Conservation (phyloP, 148 eudicot genomes). For the Vaccinium myrtillus region DNA sequence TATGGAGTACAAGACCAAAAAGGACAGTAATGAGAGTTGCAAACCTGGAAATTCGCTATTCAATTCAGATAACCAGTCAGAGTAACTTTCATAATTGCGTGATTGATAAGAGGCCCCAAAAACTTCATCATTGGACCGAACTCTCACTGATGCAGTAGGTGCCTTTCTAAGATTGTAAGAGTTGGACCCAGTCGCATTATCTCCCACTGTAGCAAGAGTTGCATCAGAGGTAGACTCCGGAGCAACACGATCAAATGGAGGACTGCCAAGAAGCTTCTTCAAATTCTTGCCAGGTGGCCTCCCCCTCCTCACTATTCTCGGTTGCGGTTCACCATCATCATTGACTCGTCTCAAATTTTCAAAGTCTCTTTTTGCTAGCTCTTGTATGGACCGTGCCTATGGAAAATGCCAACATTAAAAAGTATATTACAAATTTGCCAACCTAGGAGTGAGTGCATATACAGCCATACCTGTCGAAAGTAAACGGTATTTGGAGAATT, state of each 20-base stretch:
- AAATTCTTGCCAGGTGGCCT: constrained; percentile 73
- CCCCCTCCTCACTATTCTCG: constrained; percentile 73
- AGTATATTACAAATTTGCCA: constrained; percentile 5
- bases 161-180: constrained; percentile 66
- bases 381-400: constrained; percentile 82
- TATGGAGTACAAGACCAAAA: neutral
- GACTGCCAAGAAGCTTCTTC: constrained; percentile 49
- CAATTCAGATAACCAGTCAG: constrained; percentile 41
- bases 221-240: constrained; percentile 53
- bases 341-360: constrained; percentile 68
- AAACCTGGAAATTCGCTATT: constrained; percentile 62
- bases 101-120: constrained; percentile 38
- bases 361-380: constrained; percentile 73
- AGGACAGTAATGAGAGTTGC: constrained; percentile 5
- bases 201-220: constrained; percentile 55
- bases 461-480: constrained; percentile 67
- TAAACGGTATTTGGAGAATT: constrained; percentile 76
- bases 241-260: constrained; percentile 52
- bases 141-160: constrained; percentile 50
- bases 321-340: constrained; percentile 58
- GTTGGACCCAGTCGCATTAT: constrained; percentile 45
- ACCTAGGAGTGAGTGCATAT: neutral
- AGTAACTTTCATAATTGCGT: constrained; percentile 47
- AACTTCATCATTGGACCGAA: constrained; percentile 41
- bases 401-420: neutral